phyloP scores from a whole-genome alignment of 331 rosid genomes.

The Cydonia oblonga region DNA sequence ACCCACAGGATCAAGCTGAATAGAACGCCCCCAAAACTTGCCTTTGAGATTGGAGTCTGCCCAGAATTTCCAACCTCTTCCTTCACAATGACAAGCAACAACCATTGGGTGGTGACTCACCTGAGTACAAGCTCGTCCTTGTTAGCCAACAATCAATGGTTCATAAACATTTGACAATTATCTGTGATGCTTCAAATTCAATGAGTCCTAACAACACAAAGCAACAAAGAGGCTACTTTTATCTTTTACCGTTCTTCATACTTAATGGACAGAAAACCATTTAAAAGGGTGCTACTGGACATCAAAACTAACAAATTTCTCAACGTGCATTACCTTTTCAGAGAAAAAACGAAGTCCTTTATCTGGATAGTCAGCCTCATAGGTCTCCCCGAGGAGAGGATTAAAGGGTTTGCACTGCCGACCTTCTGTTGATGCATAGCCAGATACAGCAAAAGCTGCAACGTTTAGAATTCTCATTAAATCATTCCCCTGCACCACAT shows the following conservation, averaged over 20 bases:
- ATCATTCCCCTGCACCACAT: slow-evolving; percentile 78
- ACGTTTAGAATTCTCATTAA: slow-evolving; percentile 86
- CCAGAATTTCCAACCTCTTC: slow-evolving; percentile 91
- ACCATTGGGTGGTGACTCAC: slow-evolving; percentile 98
- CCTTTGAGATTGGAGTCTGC: slow-evolving; percentile 97
- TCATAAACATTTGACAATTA: neutral
- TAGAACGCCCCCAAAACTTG: slow-evolving; percentile 97
- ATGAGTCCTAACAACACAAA: neutral
- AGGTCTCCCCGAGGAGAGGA: slow-evolving; percentile 97
- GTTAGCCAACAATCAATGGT: slow-evolving; percentile 32
- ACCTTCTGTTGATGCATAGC: slow-evolving; percentile 99
- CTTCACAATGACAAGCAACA: slow-evolving; percentile 98
- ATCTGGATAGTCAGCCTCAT: slow-evolving; percentile 97
- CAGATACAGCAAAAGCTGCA: slow-evolving; percentile 97
- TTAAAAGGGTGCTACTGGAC: neutral
- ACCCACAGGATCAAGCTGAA: slow-evolving; percentile 95
- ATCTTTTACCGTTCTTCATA: neutral
- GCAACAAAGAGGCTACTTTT: slow-evolving; percentile 8
- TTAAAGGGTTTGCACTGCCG: slow-evolving; percentile 98
- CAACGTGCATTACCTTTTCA: slow-evolving; percentile 58
- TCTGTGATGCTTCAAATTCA: slow-evolving; percentile 8
- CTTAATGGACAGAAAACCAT: neutral
- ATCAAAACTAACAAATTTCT: neutral
- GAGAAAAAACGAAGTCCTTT: slow-evolving; percentile 88
- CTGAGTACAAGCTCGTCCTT: slow-evolving; percentile 27